Evolutionary conservation across 2,329 filamentous ascomycete genomes (phyloP).

Genomic region (Parastagonospora nodorum): DNA sequence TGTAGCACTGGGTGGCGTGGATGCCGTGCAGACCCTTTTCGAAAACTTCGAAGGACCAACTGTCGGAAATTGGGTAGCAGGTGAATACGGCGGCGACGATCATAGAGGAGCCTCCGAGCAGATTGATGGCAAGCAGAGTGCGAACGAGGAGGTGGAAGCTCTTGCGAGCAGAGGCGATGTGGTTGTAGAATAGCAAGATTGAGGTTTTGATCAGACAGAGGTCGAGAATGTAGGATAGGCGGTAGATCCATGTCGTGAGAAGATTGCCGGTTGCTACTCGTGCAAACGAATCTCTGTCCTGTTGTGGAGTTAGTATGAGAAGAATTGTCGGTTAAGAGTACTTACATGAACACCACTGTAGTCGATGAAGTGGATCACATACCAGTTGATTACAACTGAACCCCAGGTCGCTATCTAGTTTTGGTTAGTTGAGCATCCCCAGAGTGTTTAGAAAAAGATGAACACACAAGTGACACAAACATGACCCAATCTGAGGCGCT

Average conservation of each 20-base stretch:
- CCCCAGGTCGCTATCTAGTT: constrained; percentile 36
- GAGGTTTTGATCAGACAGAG: constrained; percentile 40
- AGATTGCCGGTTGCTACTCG: constrained; percentile 15
- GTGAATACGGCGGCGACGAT: constrained; percentile 31
- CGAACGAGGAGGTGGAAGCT: constrained; percentile 30
- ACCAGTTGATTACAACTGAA: constrained; percentile 33
- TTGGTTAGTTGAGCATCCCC: constrained; percentile 10
- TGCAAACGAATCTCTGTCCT: constrained; percentile 19
- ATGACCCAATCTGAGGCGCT: constrained; percentile 38
- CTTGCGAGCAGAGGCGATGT: constrained; percentile 34
- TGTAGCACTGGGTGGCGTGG: constrained; percentile 25
- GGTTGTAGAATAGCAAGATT: constrained; percentile 40
- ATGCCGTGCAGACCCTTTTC: constrained; percentile 18
- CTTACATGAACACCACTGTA: constrained; percentile 24
- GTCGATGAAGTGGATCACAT: constrained; percentile 30
- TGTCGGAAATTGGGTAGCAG: constrained; percentile 33
- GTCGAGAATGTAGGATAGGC: constrained; percentile 34
- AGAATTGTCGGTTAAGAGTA: not conserved
- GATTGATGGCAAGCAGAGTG: constrained; percentile 25
- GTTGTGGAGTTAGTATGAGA: not conserved
- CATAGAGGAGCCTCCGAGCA: constrained; percentile 31
- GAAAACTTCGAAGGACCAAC: constrained; percentile 32
- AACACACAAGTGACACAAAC: constrained; percentile 32
- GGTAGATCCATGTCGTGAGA: constrained; percentile 35
- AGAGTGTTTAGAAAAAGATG: not conserved